Evolutionary conservation across 106 monocot species (phyloP), one percentile per base, ranked within the genome.

Genomic region (Phalaenopsis aphrodite): DNA sequence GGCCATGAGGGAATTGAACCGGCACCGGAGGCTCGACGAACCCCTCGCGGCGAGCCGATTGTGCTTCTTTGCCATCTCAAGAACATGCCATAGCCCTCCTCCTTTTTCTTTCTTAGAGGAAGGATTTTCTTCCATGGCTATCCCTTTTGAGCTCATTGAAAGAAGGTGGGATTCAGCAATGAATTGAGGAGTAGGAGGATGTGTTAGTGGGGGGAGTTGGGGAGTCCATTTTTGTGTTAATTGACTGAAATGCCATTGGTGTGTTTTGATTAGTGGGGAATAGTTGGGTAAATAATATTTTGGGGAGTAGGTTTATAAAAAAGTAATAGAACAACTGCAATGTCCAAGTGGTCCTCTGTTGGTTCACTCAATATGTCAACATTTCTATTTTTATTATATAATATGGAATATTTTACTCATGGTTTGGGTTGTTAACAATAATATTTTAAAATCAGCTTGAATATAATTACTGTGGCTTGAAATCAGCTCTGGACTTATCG

Each of bases 31-130:
- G n/a, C 85, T 56, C 55, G 67, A 81, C 39, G 55, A 18, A 41
- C 69, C 66, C 42, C 43, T 43, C 19, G 8, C 45, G 74, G n/a
- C 6, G 52, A 30, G 37, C 43, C 10, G 8, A 3, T 17, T 81
- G 21, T 72, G 47, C 55, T 84, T 84, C 84, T 80, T 77, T 1
- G 68, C 80, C 77, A 80, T 84, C 38, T 79, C 77, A 75, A 49
- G 48, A 49, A 52, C 48, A 12, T 18, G n/a, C 76, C 76, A 76
- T 76, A 42, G 19, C 16, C 71, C 71, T 38, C 71, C 71, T 71
- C 38, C 71, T 71, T 14, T 39, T 71, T 7, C 42, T 42, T 12
- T 47, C 8, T 8, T 8, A 5, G 24, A 24, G 76, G 76, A 76
- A 49, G 76, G 18, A 2, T 2, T 30, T 49, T 23, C 76, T 76